Evolutionary conservation across 768 basidiomycete species (phyloP).

Genomic region (Glaciozyma martinii): DNA sequence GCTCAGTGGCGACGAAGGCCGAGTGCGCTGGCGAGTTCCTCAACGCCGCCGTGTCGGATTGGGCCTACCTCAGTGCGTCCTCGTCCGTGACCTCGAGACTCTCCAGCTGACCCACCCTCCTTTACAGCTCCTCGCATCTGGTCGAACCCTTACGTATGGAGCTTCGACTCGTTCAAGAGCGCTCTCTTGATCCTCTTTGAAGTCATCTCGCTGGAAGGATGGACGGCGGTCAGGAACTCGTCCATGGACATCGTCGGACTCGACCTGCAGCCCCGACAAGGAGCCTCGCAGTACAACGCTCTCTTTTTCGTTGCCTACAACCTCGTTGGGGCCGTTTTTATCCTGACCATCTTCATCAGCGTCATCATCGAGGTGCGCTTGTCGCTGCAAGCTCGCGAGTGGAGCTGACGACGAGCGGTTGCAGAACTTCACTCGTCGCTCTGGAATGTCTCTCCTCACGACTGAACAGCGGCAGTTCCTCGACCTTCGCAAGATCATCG

Average conservation of each 20-base stretch:
- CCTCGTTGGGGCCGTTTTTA: constrained; percentile 84
- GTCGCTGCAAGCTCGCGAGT: constrained; percentile 5
- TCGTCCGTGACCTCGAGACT: no score
- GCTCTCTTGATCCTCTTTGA: constrained; percentile 89
- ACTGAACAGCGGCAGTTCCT: constrained; percentile 87
- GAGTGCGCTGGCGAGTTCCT: constrained; percentile 69
- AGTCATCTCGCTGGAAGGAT: constrained; percentile 85
- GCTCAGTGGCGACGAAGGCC: constrained; percentile 46
- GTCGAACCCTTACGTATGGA: constrained; percentile 78
- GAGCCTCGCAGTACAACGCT: constrained; percentile 66
- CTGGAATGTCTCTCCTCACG: constrained; percentile 77
- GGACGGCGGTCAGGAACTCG: constrained; percentile 84
- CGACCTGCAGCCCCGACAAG: constrained; percentile 59
- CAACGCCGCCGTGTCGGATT: constrained; percentile 49
- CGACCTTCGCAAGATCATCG: constrained; percentile 79
- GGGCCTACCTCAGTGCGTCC: constrained; percentile 20
- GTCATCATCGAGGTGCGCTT: constrained; percentile 65
- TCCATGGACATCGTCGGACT: constrained; percentile 67
- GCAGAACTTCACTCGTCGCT: constrained; percentile 69
- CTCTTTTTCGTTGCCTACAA: constrained; percentile 90
- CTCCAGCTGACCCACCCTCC: neutral
- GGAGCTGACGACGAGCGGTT: constrained; percentile 51
- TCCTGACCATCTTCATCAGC: constrained; percentile 38
- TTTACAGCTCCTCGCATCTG: constrained; percentile 79
- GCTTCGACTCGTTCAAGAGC: constrained; percentile 75